Evolutionary conservation across 768 basidiomycete species (phyloP), one percentile per base, ranked within the genome.

Genomic region (Panaeolus papilionaceus): DNA sequence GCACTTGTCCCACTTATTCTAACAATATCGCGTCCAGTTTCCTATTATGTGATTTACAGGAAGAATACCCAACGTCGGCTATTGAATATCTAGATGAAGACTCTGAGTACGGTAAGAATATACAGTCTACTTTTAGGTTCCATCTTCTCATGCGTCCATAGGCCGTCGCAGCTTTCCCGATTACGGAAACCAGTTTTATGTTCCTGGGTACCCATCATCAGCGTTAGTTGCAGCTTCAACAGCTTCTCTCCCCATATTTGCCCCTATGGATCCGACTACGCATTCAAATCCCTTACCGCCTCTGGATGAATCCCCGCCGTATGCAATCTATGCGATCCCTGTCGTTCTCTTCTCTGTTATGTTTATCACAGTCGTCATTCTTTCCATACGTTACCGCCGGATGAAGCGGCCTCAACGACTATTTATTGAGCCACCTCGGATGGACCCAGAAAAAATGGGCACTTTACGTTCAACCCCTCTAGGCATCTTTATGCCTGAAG

Each of bases 381-480:
- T 58, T 14, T 12, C 54, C 11, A 37, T 58, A 58, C 54, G 54
- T 16, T 58, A 58, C 54, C 54, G 28, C 33, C 26, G 54, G 3
- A 28, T 58, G 14, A 58, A 58, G 54, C 54, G 54, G 14, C 54
- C 54, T 37, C 54, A 16, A 16, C 26, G 28, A 37, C 28, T 28
- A 9, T 10, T 14, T 33, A 58, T 58, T 16, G 54, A 58, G 14
- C 54, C 54, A 58, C 54, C 54, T 33, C 28, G 20, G 14, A 58
- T 58, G 54, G 54, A 58, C 33, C 54, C 54, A 3, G 54, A 58
- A 33, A 58, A 58, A 37, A 58, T 58, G 54, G 54, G 54, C 16
- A 58, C 54, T 7, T 16, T 58, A 14, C 54, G 54, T 4, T 58
- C 54, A 6, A 58, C 54, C 16, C 54, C 54, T 16, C 33, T 58